Base-by-base conservation (phyloP, 2,329 filamentous ascomycete species). In the Arthrobotrys musiformis region DNA sequence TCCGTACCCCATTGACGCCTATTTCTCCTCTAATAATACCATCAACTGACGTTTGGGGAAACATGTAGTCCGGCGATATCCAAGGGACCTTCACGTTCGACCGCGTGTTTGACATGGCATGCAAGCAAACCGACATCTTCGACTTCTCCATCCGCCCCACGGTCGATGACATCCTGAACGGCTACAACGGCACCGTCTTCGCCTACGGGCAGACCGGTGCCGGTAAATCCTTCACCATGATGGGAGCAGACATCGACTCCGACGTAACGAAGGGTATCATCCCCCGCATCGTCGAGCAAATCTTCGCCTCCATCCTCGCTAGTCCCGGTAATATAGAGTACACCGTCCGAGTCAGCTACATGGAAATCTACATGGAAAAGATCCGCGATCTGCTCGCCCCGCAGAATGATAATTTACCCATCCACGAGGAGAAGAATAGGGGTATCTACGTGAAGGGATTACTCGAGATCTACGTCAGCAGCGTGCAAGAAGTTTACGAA, bases 221-320 rank as follows among this genome's bases (percentile, higher is more conserved):
- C 84, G 95, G 95, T 84, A 99, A 99, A 87, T 98, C 95, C 22
- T 98, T 97, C 84, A 98, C 95, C 64, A 99, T 99, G 95, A 97
- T 96, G 93, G 93, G 92, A 46, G 63, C 60, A 24, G 70, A 70
- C 35, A 93, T 91, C 2, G 95, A 96, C 79, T 97, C 94, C 0
- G 85, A 93, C 0, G 92, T 96, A 82, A 92, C 96, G 82, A 95
- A 95, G 0, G 95, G 95, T 72, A 97, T 99, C 81, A 99, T 99
- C 83, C 99, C 98, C 85, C 99, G 81, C 61, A 98, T 96, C 0
- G 98, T 99, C 93, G 94, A 98, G 84, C 95, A 99, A 84, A 86
- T 99, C 28, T 99, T 99, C 82, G 95, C 99, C 85, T 93, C 94
- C 83, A 97, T 99, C 79, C 86, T 87, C n/a, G 95, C 98, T 70